A percentile compares a stretch with the other conserved stretches of the same genome.
These are phyloP conservation scores for Zasmidium angulare DNA, from an alignment of 2,329 filamentous ascomycete species.

Conservation along the genomic window DNA sequence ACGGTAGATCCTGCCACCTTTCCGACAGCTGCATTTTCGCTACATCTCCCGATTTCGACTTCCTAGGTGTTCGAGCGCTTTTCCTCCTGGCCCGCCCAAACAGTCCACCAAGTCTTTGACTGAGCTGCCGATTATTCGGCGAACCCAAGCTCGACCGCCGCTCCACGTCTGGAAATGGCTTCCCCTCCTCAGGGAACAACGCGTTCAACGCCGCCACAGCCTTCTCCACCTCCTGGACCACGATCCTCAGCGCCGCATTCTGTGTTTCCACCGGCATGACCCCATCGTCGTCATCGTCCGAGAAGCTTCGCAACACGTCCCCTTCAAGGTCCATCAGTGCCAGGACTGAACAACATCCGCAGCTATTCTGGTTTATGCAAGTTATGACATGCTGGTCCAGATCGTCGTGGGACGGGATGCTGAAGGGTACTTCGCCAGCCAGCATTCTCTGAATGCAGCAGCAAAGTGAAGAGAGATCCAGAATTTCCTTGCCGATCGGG, in stretches of 20 bases:
- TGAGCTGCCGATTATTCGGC: not conserved
- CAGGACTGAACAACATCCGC: not conserved
- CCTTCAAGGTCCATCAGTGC: conserved; percentile 2
- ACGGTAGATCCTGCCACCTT: not conserved
- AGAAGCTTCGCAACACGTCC: conserved; percentile 2
- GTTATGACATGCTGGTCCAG: not conserved
- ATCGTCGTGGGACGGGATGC: not conserved
- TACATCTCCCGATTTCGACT: not conserved
- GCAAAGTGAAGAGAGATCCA: not conserved
- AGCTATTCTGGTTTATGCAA: not conserved
- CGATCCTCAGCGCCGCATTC: not conserved
- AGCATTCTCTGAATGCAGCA: not conserved
- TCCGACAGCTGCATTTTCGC: not conserved
- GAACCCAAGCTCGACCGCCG: not conserved
- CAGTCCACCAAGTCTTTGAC: not conserved
- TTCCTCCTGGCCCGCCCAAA: not conserved
- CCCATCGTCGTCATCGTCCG: conserved; percentile 6
- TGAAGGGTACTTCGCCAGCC: not conserved
- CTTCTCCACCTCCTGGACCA: conserved; percentile 4
- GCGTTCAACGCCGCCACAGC: not conserved
- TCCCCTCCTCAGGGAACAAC: not conserved
- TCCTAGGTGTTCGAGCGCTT: not conserved
- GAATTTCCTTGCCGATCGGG: not conserved
- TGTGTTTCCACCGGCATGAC: not conserved
- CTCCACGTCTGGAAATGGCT: not conserved